phyloP scores from a whole-genome alignment of 2,329 filamentous ascomycete genomes.

The Fusarium sp. region DNA sequence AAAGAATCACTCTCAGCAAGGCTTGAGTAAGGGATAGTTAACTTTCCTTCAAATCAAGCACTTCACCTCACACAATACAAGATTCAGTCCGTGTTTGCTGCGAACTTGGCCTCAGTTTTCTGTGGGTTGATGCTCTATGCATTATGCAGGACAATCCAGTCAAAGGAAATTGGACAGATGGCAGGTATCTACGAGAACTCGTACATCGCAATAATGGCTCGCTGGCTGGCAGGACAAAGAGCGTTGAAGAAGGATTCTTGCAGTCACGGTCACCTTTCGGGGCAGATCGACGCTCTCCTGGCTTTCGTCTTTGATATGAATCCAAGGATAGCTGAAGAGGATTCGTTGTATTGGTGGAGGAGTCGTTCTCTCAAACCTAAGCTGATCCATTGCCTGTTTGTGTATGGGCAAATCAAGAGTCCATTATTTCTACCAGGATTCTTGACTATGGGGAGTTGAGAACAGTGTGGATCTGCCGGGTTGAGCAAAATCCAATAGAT shows the following conservation, averaged over 20 bases:
- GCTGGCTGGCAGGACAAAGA: background rate
- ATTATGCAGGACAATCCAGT: slow-evolving; percentile 10
- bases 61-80: background rate
- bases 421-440: background rate
- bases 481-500: background rate
- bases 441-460: background rate
- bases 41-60: background rate
- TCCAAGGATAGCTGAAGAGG: background rate
- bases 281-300: background rate
- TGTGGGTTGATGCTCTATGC: slow-evolving; percentile 22
- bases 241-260: background rate
- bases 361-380: background rate
- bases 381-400: background rate
- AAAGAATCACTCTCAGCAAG: background rate
- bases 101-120: background rate
- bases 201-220: background rate
- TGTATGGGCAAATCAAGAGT: background rate
- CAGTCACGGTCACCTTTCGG: background rate
- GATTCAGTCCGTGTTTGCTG: background rate
- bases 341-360: background rate
- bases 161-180: slow-evolving; percentile 18
- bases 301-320: background rate
- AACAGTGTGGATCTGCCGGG: background rate
- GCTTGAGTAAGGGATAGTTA: background rate
- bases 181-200: slow-evolving; percentile 14